These are phyloP conservation scores for Neurospora sp. DNA, from an alignment of 495 filamentous ascomycete genomes.

Conservation along the genomic window DNA sequence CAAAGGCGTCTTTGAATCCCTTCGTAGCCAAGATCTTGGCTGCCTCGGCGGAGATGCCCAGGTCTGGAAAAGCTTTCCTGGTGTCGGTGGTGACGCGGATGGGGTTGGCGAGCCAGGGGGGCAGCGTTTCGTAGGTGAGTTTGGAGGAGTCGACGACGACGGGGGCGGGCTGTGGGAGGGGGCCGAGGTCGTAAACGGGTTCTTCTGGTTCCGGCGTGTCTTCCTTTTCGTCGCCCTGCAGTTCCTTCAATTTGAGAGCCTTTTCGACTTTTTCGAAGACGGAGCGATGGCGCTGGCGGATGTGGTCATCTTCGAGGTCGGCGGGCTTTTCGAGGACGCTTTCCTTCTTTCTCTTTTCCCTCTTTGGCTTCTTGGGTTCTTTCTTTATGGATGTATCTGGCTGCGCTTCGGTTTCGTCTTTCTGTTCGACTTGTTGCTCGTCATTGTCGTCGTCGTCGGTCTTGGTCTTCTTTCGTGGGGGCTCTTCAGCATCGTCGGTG, in stretches of 20 bases:
- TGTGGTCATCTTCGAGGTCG: slow-evolving; percentile 8
- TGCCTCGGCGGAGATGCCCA: slow-evolving; percentile 38
- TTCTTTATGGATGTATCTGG: neutral
- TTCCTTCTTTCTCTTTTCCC: slow-evolving; percentile 27
- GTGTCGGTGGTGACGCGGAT: slow-evolving; percentile 49
- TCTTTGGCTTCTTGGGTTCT: slow-evolving; percentile 13
- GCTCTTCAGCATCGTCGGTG: neutral
- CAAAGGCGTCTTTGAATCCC: slow-evolving; percentile 66
- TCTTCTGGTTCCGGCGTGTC: slow-evolving; percentile 28
- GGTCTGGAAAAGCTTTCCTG: slow-evolving; percentile 47
- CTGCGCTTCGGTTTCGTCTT: neutral
- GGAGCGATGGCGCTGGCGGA: slow-evolving; percentile 30
- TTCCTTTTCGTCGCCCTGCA: slow-evolving; percentile 15
- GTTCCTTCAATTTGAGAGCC: slow-evolving; percentile 21
- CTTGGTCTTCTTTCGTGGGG: slow-evolving; percentile 6
- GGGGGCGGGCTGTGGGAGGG: slow-evolving; percentile 65
- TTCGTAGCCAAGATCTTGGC: slow-evolving; percentile 48
- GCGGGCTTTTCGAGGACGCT: slow-evolving; percentile 1
- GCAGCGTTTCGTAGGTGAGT: slow-evolving; percentile 45
- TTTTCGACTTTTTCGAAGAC: slow-evolving; percentile 41
- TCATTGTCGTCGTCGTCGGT: neutral
- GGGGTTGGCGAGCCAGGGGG: slow-evolving; percentile 68
- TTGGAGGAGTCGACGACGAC: slow-evolving; percentile 41
- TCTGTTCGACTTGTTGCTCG: neutral
- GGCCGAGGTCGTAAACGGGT: slow-evolving; percentile 54